Base-by-base conservation (phyloP, 2,329 filamentous ascomycete species). In the Cadophora malorum region DNA sequence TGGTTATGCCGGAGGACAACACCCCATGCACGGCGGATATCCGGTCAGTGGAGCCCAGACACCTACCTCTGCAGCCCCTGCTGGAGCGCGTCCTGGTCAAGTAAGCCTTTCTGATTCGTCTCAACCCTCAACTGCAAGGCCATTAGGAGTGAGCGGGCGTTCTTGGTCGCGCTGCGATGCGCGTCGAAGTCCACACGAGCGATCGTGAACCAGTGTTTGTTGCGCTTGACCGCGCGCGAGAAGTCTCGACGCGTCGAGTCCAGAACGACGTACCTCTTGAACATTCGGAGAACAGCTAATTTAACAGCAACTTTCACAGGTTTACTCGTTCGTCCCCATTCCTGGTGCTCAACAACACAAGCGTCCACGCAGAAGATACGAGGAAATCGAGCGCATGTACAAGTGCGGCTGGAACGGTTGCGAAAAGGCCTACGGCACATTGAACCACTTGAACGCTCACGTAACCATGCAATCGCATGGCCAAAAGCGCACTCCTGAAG, bases 321-420 rank as follows among this genome's bases (percentile, higher is more conserved):
- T 99, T 50, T 98, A 98, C 79, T 97, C 94, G 0, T 98, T 99
- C 77, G 96, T 98, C 38, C 95, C 96, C 0, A 98, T 98, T 76
- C 96, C 96, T 1, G 96, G 96, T 71, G 93, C 95, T 14, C 94
- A 97, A 79, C 96, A 99, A 79, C 95, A 98, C 80, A 99, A 99
- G 84, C 89, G 96, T 67, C 96, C 96, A 14, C 88, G 96, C 72
- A 86, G 96, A 76, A 89, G 96, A 64, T 99, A 97, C 76, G 96
- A 99, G 81, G 96, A 99, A 79, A 99, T 99, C 75, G 96, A 99
- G 83, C 90, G 96, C 78, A 98, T 99, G 96, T 98, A 99, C 85
- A 98, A 98, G 81, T 99, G 96, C 78, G 96, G 95, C 31, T 98
- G 94, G 93, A 95, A 97, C 73, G 94, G 94, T 9, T 99, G 96